phyloP scores from a whole-genome alignment of 768 basidiomycete species.

The Phanerochaete carnosa region DNA sequence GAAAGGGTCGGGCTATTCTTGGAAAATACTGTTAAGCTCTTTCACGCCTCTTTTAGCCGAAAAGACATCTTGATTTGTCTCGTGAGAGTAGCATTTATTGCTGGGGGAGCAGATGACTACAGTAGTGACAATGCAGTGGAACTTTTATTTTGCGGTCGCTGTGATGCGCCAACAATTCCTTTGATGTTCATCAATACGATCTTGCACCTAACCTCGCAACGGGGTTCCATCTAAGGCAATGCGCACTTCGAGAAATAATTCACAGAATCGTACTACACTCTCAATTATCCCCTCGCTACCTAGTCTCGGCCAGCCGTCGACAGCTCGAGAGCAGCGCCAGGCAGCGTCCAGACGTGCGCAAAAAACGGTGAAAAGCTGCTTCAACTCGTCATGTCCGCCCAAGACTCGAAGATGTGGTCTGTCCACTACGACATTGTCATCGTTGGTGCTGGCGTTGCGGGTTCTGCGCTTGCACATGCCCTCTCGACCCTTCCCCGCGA shows the following conservation, averaged over 20 bases:
- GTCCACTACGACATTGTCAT: constrained; percentile 73
- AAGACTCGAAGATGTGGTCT: constrained; percentile 17
- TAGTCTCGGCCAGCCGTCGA: constrained; percentile 4
- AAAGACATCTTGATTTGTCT: too few species aligned
- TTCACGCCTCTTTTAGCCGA: too few species aligned
- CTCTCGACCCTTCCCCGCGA: constrained; percentile 52
- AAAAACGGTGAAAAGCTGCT: not conserved
- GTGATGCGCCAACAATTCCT: not conserved
- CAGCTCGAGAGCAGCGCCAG: not conserved
- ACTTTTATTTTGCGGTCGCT: too few species aligned
- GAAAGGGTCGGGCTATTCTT: too few species aligned
- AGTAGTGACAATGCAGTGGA: too few species aligned
- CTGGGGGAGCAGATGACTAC: too few species aligned
- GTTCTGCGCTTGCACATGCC: constrained; percentile 81
- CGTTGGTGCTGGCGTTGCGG: constrained; percentile 91
- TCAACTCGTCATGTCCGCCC: not conserved
- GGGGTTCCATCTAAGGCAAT: not conserved
- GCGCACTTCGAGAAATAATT: not conserved
- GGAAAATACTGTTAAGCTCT: too few species aligned
- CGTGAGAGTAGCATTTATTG: too few species aligned
- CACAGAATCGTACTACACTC: constrained; percentile 2
- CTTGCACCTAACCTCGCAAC: not conserved
- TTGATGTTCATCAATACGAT: not conserved
- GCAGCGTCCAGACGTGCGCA: not conserved
- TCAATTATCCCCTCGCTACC: not conserved